phyloP scores from a whole-genome alignment of 441 rosid species.

The Viola pubescens region DNA sequence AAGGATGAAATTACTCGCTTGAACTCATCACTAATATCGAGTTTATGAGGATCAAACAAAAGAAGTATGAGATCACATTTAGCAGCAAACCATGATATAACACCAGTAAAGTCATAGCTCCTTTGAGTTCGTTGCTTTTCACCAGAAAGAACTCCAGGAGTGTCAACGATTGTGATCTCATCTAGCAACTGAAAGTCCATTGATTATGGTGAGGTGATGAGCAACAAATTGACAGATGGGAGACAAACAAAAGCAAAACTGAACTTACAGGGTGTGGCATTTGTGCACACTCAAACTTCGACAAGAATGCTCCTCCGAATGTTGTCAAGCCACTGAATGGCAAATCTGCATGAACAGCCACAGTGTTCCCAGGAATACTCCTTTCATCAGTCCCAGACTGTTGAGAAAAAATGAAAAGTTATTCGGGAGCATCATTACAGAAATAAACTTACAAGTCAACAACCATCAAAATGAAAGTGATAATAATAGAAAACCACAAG shows the following conservation, averaged over 20 bases:
- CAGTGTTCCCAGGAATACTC: slow-evolving; percentile 89
- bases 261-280: slow-evolving; percentile 89
- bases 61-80: slow-evolving; percentile 89
- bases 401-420: background rate
- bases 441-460: background rate
- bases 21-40: slow-evolving; percentile 90
- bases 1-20: slow-evolving; percentile 83
- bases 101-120: slow-evolving; percentile 86
- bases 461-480: slow-evolving; percentile 1
- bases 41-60: slow-evolving; percentile 84
- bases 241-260: background rate
- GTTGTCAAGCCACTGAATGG: slow-evolving; percentile 83
- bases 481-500: too few species aligned
- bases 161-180: slow-evolving; percentile 79
- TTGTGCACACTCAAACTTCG: slow-evolving; percentile 93
- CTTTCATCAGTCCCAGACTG: slow-evolving; percentile 95
- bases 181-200: slow-evolving; percentile 55
- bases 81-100: slow-evolving; percentile 92
- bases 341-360: slow-evolving; percentile 97
- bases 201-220: slow-evolving; percentile 5
- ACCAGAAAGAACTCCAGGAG: slow-evolving; percentile 89
- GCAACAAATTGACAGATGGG: background rate
- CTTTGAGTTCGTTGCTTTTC: slow-evolving; percentile 88
- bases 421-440: background rate
- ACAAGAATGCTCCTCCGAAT: slow-evolving; percentile 87